Evolutionary conservation across 306 rosid species (phyloP).

Genomic region (Dryas drummondii): DNA sequence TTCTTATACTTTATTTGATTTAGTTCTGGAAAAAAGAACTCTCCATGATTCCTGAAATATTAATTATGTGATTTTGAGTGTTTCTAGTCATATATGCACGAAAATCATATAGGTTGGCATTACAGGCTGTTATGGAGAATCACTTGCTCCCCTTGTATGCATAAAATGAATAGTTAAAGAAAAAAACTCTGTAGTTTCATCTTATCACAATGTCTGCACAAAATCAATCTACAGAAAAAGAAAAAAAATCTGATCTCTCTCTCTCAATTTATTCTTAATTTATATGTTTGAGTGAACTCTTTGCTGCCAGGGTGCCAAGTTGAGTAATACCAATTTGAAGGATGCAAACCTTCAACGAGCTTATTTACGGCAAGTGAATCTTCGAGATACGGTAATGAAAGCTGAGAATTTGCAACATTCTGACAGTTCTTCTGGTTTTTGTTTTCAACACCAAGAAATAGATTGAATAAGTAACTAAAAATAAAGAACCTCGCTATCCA

Average conservation of each 20-base stretch:
- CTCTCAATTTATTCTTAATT: background rate
- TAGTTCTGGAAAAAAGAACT: background rate
- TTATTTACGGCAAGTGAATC: slow-evolving; percentile 75
- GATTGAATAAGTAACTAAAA: background rate
- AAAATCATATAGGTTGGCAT: background rate
- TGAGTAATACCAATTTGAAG: slow-evolving; percentile 72
- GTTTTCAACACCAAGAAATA: background rate
- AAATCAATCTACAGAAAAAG: background rate
- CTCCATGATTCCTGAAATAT: background rate
- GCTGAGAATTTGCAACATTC: background rate
- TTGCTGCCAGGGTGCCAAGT: slow-evolving; percentile 73
- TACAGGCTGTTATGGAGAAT: background rate
- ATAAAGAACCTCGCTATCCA: background rate
- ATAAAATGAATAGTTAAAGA: background rate
- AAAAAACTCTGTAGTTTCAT: background rate
- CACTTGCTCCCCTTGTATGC: background rate
- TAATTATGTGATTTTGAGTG: background rate
- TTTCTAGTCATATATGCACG: background rate
- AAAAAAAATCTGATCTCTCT: background rate
- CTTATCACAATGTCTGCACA: background rate
- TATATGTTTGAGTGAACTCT: background rate
- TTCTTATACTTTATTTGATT: background rate
- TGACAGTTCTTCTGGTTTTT: slow-evolving; percentile 8
- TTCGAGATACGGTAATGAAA: slow-evolving; percentile 68
- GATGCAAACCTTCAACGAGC: slow-evolving; percentile 94